Evolutionary conservation across 495 filamentous ascomycete genomes (phyloP), one percentile per base, ranked within the genome.

Genomic region (Xylaria sp.): DNA sequence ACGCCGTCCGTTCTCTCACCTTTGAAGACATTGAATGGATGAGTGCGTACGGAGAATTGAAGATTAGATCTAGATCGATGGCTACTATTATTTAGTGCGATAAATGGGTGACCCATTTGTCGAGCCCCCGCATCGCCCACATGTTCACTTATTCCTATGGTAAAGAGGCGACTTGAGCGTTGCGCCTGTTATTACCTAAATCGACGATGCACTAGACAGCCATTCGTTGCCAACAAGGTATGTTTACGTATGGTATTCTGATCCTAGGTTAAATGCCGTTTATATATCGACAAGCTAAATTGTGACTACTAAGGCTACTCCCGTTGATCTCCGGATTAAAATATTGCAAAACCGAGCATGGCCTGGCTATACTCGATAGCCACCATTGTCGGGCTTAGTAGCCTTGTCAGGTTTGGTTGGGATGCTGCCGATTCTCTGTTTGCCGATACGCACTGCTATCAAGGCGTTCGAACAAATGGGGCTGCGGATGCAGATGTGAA

Each of bases 371-470:
- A 73, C 29, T 48, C 63, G 4, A 68, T 73, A 40, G 72, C 69
- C 21, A 61, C 61, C 7, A 50, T 74, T 14, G 62, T 73, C 26
- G 62, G 66, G 17, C 19, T 79, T 2, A 75, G 69, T 24, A 72
- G 70, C 7, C 14, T 74, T 5, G 48, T 70, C 63, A 70, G 63
- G 58, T 58, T 75, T 26, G 69, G 73, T 5, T 70, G 74, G 33
- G 64, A 68, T 31, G 52, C 69, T 7, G 65, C 61, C 7, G 65
- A 71, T 55, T 71, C 69, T 21, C 41, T 64, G 12, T 69, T 70
- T 29, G 64, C 70, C 7, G 76, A 81, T 43, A 82, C 81, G 21
- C 75, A 78, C 69, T 84, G 82, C 73, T 85, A 84, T 71, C 76
- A 82, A 50, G 76, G 72, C 40, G 79, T 87, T 50, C 79, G 74